Percentiles rank a stretch among this genome's conserved stretches.
Conservation (phyloP, 345 rosid species). For the Reutealis trisperma region DNA sequence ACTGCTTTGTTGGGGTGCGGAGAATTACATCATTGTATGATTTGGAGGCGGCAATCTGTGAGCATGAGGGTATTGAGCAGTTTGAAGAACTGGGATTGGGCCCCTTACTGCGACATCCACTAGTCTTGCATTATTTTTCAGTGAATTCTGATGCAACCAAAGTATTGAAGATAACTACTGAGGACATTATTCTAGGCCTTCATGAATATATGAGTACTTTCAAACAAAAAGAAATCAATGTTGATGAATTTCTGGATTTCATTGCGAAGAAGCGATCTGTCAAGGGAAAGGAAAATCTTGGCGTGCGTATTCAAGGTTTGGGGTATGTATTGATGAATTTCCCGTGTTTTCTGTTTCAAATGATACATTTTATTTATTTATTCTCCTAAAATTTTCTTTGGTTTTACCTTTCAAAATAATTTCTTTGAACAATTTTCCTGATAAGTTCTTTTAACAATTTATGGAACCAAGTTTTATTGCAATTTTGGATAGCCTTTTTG, state of each 20-base stretch:
- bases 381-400: background rate
- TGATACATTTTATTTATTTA: background rate
- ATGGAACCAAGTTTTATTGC: background rate
- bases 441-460: too few relatives aligned
- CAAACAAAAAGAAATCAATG: conserved; percentile 37
- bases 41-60: conserved; percentile 70
- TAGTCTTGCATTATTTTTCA: conserved; percentile 66
- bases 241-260: conserved; percentile 68
- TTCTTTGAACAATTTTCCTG: background rate
- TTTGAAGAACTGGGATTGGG: conserved; percentile 77
- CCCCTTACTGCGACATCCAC: conserved; percentile 66
- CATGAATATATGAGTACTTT: conserved; percentile 41
- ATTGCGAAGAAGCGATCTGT: conserved; percentile 58
- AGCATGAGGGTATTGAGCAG: conserved; percentile 59
- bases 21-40: conserved; percentile 71
- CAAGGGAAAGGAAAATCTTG: conserved; percentile 62
- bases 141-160: conserved; percentile 38
- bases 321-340: conserved; percentile 50
- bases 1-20: conserved; percentile 74
- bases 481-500: background rate
- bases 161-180: conserved; percentile 60
- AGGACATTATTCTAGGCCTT: conserved; percentile 58
- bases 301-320: conserved; percentile 71
- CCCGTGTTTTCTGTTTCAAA: background rate
- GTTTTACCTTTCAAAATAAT: background rate